phyloP scores from a whole-genome alignment of 2,329 filamentous ascomycete species.

The Cercospora citrullina region DNA sequence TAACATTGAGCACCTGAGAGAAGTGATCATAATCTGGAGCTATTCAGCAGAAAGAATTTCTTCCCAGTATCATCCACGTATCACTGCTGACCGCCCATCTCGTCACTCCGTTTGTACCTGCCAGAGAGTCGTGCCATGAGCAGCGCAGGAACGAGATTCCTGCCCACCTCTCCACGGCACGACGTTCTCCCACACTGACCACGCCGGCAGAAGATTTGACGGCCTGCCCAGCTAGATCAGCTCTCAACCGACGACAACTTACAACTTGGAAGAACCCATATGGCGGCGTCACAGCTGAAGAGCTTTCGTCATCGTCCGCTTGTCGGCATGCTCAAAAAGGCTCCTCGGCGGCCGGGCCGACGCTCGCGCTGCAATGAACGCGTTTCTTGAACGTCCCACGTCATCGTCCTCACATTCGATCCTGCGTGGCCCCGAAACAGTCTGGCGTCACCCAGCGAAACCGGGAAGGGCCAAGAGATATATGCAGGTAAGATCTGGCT shows the following conservation, averaged over 20 bases:
- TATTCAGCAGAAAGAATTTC: not conserved
- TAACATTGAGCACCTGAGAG: not conserved
- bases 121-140: not conserved
- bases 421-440: not conserved
- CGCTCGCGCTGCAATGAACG: slow-evolving; percentile 2
- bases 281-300: not conserved
- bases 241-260: not conserved
- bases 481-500: not conserved
- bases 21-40: not conserved
- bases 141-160: not conserved
- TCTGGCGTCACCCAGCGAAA: not conserved
- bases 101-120: not conserved
- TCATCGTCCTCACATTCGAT: not conserved
- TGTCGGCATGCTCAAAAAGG: not conserved
- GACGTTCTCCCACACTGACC: not conserved
- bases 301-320: not conserved
- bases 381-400: not conserved
- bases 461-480: slow-evolving; percentile 6
- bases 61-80: not conserved
- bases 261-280: not conserved
- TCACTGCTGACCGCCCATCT: not conserved
- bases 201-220: not conserved
- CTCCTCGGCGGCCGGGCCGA: not conserved
- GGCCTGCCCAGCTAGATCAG: not conserved
- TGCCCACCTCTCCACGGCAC: not conserved